Evolutionary conservation across 257 asterid species (phyloP).

Genomic region (Scutellaria galericulata): DNA sequence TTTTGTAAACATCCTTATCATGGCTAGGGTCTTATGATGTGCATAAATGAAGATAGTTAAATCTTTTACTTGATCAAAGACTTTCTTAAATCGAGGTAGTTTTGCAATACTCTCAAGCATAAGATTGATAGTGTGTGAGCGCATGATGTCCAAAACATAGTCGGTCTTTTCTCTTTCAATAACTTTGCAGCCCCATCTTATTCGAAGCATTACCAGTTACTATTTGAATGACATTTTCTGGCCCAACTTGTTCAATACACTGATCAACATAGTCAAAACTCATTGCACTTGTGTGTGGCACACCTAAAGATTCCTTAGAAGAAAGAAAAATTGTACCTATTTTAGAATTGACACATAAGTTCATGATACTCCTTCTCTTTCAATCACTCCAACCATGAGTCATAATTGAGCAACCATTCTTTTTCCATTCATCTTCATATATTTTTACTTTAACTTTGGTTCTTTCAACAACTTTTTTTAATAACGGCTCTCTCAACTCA

Average conservation of each 20-base stretch:
- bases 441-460: background rate
- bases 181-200: slow-evolving; percentile 1
- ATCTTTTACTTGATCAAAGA: background rate
- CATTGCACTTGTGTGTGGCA: background rate
- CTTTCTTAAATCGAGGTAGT: background rate
- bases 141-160: slow-evolving; percentile 2
- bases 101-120: background rate
- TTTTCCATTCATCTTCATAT: slow-evolving; percentile 18
- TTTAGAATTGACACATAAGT: background rate
- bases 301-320: background rate
- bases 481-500: background rate
- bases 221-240: background rate
- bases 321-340: background rate
- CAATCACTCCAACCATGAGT: slow-evolving; percentile 18
- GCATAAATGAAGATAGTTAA: slow-evolving; percentile 12
- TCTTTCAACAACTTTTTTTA: background rate
- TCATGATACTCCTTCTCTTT: too few species aligned
- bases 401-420: slow-evolving; percentile 15
- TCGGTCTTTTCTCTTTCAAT: background rate
- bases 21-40: slow-evolving; percentile 6
- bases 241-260: background rate
- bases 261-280: background rate
- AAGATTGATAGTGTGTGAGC: slow-evolving; percentile 1
- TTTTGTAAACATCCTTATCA: slow-evolving; percentile 9
- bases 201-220: slow-evolving; percentile 17